phyloP scores from a whole-genome alignment of 306 rosid genomes.

The Malus asiatica region DNA sequence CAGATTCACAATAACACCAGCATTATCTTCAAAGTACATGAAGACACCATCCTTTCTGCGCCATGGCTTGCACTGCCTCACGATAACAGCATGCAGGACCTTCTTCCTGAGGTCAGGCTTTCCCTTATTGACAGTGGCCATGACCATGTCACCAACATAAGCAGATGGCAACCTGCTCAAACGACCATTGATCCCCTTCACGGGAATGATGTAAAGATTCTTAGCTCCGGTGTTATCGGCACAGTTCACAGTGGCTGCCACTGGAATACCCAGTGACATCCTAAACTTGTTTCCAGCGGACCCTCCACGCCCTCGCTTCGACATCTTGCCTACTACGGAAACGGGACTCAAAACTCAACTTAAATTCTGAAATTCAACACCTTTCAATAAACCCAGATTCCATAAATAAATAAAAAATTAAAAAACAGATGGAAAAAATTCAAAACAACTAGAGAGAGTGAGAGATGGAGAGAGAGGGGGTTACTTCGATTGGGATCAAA shows the following conservation, averaged over 20 bases:
- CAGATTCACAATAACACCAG: constrained; percentile 51
- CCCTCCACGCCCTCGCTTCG: constrained; percentile 49
- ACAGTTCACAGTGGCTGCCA: constrained; percentile 70
- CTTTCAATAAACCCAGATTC: no score
- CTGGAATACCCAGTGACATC: constrained; percentile 71
- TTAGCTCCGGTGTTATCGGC: constrained; percentile 60
- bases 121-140: constrained; percentile 63
- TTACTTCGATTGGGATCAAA: no score
- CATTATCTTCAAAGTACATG: constrained; percentile 63
- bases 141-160: constrained; percentile 66
- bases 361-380: no score
- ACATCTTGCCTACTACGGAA: no score
- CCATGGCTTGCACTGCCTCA: constrained; percentile 65
- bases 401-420: no score
- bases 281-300: constrained; percentile 63
- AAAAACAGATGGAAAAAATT: no score
- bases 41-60: constrained; percentile 64
- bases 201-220: constrained; percentile 52
- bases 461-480: no score
- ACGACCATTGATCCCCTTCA: constrained; percentile 58
- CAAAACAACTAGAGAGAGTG: no score
- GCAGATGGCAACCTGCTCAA: constrained; percentile 58
- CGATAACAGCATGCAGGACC: constrained; percentile 62
- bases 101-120: constrained; percentile 69
- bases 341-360: no score